Conservation (phyloP, 1,284 basidiomycete genomes). For the Naganishia sp. region DNA sequence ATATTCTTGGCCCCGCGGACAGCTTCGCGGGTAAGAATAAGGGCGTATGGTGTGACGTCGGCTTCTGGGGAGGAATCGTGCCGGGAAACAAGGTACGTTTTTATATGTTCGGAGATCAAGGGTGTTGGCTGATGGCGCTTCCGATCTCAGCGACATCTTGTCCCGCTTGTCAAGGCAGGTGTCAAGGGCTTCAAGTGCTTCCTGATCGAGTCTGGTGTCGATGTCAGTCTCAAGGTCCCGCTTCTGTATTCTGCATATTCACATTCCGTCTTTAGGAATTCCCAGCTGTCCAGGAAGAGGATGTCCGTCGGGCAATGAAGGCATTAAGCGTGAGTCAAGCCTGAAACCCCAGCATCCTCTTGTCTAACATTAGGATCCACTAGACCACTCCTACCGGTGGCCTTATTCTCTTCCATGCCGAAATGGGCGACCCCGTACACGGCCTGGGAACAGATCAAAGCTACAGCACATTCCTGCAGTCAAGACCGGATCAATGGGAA, state of each 20-base stretch:
- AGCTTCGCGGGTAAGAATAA: constrained; percentile 27
- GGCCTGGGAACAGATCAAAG: constrained; percentile 49
- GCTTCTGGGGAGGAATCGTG: constrained; percentile 92
- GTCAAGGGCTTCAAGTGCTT: constrained; percentile 96
- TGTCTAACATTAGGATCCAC: background rate
- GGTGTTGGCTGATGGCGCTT: background rate
- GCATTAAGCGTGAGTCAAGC: constrained; percentile 64
- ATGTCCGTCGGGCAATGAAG: constrained; percentile 70
- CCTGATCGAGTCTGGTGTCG: constrained; percentile 87
- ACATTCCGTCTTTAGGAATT: constrained; percentile 67
- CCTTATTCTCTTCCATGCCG: constrained; percentile 87
- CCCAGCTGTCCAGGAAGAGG: constrained; percentile 73
- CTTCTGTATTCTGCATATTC: constrained; percentile 4
- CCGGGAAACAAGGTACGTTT: constrained; percentile 74
- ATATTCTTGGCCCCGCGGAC: constrained; percentile 24
- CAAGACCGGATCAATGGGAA: constrained; percentile 77
- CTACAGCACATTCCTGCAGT: constrained; percentile 79
- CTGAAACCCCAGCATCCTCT: background rate
- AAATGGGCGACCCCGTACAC: constrained; percentile 61
- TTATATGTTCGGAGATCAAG: background rate
- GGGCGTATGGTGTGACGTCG: constrained; percentile 70
- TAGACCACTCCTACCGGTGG: constrained; percentile 61
- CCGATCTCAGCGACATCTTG: constrained; percentile 63
- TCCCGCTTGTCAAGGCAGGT: constrained; percentile 65
- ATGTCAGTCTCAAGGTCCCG: constrained; percentile 58